These are phyloP conservation scores for Eimeria sp. DNA, from an alignment of 169 alveolate species.

Conservation along the genomic window DNA sequence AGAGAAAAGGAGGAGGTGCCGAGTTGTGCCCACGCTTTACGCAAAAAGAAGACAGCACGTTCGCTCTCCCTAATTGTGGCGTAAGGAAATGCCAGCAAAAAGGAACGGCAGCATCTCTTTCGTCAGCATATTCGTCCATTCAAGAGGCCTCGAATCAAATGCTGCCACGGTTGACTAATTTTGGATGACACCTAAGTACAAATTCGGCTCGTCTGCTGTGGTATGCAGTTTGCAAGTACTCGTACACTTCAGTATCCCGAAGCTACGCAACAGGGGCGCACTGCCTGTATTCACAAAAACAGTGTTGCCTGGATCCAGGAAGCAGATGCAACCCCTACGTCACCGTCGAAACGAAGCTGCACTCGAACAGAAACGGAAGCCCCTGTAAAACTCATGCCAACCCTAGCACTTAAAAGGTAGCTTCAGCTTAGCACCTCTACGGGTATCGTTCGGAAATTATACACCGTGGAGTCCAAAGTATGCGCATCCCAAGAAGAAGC, in stretches of 20 bases:
- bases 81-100: neutral
- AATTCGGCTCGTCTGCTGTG: neutral
- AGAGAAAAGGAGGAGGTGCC: too few species aligned
- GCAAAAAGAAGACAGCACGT: neutral
- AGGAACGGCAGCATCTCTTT: neutral
- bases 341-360: neutral
- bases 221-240: neutral
- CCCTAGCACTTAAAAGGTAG: too few species aligned
- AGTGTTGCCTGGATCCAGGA: neutral
- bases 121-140: neutral
- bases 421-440: too few species aligned
- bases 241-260: neutral
- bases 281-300: neutral
- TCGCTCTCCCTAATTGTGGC: neutral
- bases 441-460: too few species aligned
- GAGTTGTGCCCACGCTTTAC: too few species aligned
- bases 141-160: neutral
- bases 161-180: neutral
- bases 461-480: neutral
- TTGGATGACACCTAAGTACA: neutral
- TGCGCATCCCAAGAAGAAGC: neutral
- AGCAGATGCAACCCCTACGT: neutral
- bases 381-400: neutral
- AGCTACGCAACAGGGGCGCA: neutral
- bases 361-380: neutral